phyloP scores from a whole-genome alignment of 2,329 filamentous ascomycete genomes.

The Verticillium dahliae region DNA sequence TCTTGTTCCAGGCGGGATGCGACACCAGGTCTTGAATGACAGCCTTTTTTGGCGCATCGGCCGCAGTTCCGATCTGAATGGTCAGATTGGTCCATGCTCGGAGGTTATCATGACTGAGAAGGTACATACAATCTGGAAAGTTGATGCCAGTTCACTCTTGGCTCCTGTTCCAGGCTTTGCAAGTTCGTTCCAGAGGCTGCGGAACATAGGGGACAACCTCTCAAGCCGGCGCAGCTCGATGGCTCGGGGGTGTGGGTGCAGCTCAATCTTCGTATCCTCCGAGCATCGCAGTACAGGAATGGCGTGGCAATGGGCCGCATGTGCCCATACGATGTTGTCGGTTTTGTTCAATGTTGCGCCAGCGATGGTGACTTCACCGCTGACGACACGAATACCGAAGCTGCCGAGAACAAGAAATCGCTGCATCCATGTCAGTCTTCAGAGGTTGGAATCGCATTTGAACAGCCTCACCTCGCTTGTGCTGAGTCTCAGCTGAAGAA shows the following conservation, averaged over 20 bases:
- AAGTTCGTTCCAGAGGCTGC: constrained; percentile 56
- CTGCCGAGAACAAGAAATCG: constrained; percentile 59
- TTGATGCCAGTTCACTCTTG: constrained; percentile 17
- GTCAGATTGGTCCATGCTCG: constrained; percentile 14
- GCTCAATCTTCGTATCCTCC: constrained; percentile 43
- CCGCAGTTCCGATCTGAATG: constrained; percentile 44
- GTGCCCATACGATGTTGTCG: constrained; percentile 46
- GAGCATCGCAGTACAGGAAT: constrained; percentile 57
- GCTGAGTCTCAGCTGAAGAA: constrained; percentile 33
- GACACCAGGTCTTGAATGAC: constrained; percentile 48
- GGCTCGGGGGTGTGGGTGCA: constrained; percentile 46
- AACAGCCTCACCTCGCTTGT: constrained; percentile 40
- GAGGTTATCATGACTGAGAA: not conserved
- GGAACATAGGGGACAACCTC: constrained; percentile 59
- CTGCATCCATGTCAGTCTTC: constrained; percentile 25
- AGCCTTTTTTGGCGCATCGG: constrained; percentile 42
- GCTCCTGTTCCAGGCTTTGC: constrained; percentile 11
- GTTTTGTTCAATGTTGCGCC: constrained; percentile 54
- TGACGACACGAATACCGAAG: constrained; percentile 56
- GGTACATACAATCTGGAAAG: constrained; percentile 44
- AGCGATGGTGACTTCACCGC: constrained; percentile 57
- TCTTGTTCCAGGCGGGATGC: constrained; percentile 55
- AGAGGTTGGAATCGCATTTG: not conserved
- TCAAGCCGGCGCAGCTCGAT: constrained; percentile 46
- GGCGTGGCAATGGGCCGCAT: constrained; percentile 63